A percentile compares a stretch with the other conserved stretches of the same genome.
Evolutionary conservation across 495 filamentous ascomycete species (phyloP).

Genomic region (Podospora pseudoanserina): DNA sequence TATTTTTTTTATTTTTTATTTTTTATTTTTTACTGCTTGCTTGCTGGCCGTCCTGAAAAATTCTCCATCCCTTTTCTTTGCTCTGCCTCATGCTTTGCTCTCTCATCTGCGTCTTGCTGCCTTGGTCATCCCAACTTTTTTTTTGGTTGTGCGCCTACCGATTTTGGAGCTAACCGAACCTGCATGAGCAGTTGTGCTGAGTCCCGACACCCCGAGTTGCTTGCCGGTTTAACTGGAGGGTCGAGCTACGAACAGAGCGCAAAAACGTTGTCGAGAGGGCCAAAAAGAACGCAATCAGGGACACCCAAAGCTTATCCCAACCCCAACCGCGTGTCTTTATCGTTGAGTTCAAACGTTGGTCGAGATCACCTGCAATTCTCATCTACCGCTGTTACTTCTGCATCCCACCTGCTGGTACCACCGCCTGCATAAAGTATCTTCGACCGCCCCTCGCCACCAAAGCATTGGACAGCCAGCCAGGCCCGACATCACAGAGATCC

Average conservation of each 20-base stretch:
- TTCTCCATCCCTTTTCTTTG: not conserved
- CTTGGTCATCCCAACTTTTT: slow-evolving; percentile 21
- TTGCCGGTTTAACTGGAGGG: slow-evolving; percentile 11
- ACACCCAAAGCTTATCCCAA: not conserved
- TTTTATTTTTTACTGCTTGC: too few relatives aligned
- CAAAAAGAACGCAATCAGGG: not conserved
- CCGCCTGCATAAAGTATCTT: slow-evolving; percentile 6
- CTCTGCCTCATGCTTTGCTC: slow-evolving; percentile 2
- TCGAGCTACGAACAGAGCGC: slow-evolving; percentile 6
- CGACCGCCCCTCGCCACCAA: not conserved
- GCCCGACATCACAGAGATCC: not conserved
- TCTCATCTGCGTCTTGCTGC: slow-evolving; percentile 7
- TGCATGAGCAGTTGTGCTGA: slow-evolving; percentile 26
- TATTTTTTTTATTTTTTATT: not conserved
- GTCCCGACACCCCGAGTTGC: slow-evolving; percentile 18
- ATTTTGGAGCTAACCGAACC: slow-evolving; percentile 24
- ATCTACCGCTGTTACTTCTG: not conserved
- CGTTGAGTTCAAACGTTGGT: not conserved
- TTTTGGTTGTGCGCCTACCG: slow-evolving; percentile 12
- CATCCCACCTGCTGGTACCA: not conserved
- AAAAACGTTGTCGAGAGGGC: not conserved
- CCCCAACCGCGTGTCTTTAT: slow-evolving; percentile 1
- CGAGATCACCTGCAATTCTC: not conserved
- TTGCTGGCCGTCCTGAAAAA: not conserved
- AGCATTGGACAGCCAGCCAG: not conserved